Percentiles rank a stretch among this genome's conserved stretches.
These are phyloP conservation scores for Carex myosuroides DNA, from an alignment of 176 grass and related monocot species.

Conservation along the genomic window DNA sequence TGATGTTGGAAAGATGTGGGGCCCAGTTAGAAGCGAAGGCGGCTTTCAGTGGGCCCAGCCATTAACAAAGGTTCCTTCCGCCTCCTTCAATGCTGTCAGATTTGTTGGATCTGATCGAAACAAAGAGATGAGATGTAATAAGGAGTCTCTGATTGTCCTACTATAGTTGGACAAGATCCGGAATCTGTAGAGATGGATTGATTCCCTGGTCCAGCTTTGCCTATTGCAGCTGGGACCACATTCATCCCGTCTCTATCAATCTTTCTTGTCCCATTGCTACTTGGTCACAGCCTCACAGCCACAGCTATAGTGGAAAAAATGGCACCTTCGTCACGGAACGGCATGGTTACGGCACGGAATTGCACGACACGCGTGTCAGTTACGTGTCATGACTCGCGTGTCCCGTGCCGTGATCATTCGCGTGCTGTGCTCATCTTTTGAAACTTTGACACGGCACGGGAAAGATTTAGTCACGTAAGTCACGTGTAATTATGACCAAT, in stretches of 20 bases:
- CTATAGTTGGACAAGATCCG: neutral
- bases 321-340: no score
- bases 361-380: no score
- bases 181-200: neutral
- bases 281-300: neutral
- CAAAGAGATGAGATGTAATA: neutral
- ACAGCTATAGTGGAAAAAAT: no score
- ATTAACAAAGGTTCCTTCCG: neutral
- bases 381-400: no score
- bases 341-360: no score
- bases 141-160: neutral
- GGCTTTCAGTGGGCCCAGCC: neutral
- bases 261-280: slow-evolving; percentile 5
- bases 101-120: neutral
- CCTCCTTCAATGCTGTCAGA: neutral
- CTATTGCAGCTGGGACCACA: neutral
- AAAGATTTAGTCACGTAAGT: no score
- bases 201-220: neutral
- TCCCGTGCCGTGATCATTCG: no score
- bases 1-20: neutral
- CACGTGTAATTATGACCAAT: no score
- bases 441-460: no score
- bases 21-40: slow-evolving; percentile 3
- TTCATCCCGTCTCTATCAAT: neutral
- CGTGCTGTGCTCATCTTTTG: no score